These are phyloP conservation scores for Epichloe glyceriae DNA, from an alignment of 2,329 filamentous ascomycete genomes.

Conservation along the genomic window DNA sequence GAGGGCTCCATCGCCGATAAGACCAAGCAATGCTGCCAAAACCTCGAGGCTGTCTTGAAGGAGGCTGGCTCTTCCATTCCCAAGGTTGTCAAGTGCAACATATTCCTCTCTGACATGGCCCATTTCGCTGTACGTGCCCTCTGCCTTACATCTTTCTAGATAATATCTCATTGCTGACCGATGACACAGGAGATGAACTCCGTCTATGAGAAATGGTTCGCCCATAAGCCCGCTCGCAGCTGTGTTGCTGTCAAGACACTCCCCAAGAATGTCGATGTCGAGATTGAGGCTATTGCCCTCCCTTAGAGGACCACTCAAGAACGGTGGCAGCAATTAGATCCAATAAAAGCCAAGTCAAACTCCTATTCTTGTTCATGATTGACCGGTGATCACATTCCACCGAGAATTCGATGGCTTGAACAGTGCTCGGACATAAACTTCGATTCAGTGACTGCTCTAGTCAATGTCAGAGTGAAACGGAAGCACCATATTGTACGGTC, in stretches of 20 bases:
- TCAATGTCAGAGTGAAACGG: background rate
- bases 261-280: constrained; percentile 73
- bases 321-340: background rate
- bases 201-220: constrained; percentile 73
- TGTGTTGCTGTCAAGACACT: constrained; percentile 85
- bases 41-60: constrained; percentile 71
- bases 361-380: background rate
- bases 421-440: background rate
- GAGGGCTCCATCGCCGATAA: constrained; percentile 50
- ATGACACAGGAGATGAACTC: constrained; percentile 56
- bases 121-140: constrained; percentile 53
- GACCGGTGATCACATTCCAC: background rate
- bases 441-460: background rate
- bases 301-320: constrained; percentile 26
- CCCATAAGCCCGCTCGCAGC: constrained; percentile 73
- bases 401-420: background rate
- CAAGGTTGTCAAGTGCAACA: constrained; percentile 80
- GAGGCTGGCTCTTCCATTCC: constrained; percentile 67
- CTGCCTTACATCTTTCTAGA: no score
- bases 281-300: constrained; percentile 80
- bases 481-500: background rate
- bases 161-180: background rate
- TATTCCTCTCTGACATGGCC: constrained; percentile 86
- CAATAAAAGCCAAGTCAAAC: background rate
- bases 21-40: constrained; percentile 53